Evolutionary conservation across 1,284 basidiomycete genomes (phyloP), one percentile per base, ranked within the genome.

Genomic region (Apiotrichum akiyoshidainum): DNA sequence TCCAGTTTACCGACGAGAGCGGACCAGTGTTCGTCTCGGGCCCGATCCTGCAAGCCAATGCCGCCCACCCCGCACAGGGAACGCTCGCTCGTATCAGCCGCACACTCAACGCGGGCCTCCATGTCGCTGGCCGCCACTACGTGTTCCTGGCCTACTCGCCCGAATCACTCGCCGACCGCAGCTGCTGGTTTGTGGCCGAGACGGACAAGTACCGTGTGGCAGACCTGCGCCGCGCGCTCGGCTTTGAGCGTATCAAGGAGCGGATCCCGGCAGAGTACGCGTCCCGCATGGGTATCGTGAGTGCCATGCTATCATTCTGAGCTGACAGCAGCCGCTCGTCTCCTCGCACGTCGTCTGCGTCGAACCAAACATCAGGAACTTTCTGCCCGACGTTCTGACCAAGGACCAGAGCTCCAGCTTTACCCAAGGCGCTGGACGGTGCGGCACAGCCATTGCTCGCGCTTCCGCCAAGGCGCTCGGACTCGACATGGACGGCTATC

Each of bases 1-100:
- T 70, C 7, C 63, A 65, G 39, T 70, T 72, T 48, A 59, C 61
- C 10, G 70, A 72, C 52, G 67, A 72, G 44, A 52, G 61, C 21
- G 64, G 63, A 44, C 58, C 59, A 5, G 45, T 71, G 1, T 47
- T 66, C 60, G 57, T 68, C 47, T 67, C 67, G 41, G 52, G 52
- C 8, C 52, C 46, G 11, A 61, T 67, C 8, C 62, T 65, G 17
- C 52, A 57, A 0, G 68, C 64, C 8, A 62, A 70, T 42, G 34
- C 35, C 4, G 51, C 52, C n/a, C 45, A 52, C 22, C 62, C 65
- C 0, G 56, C 37, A 9, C 49, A 49, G 1, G 69, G 69, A 2
- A 65, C 66, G 8, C 48, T 69, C 14, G 66, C 65, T 2, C 63
- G 69, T 0, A 61, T 70, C 5, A 61, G 65, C 33, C 56, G 69